Evolutionary conservation across 129 eudicot species (phyloP), one percentile per base, ranked within the genome.

Genomic region (Helichrysum umbraculigerum): DNA sequence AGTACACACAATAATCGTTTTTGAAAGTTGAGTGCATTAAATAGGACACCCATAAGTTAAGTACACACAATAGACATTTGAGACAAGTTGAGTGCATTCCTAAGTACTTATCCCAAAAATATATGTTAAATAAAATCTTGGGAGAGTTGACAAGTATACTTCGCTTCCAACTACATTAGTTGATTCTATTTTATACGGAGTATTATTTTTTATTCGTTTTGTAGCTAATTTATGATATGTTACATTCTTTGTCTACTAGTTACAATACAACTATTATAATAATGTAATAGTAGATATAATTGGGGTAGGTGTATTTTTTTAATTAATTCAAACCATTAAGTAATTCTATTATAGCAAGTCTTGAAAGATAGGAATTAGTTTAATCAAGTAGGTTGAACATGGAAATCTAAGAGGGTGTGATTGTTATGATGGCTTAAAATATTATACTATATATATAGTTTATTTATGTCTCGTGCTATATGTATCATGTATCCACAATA

Each of bases 101-200:
- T n/a, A n/a, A n/a, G n/a, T n/a, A n/a, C n/a, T n/a, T n/a, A n/a
- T n/a, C n/a, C n/a, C n/a, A n/a, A 51, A 37, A 22, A 10, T 44
- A 11, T 60, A 65, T 66, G 66, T 54, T 50, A 44, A 64, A 61
- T 59, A 69, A 65, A 66, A 47, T 59, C 10, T 75, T 37, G 66
- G 41, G 66, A 35, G 41, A 62, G 86, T 86, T 87, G 83, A 81
- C 88, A 78, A 81, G 72, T 74, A 83, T 71, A 72, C 79, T 68
- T 71, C 86, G 76, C 66, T 61, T 42, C 58, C 80, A 66, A 77
- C 87, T 74, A 71, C 85, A 30, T 20, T 60, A 12, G 62, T 39
- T 52, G 69, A 66, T 64, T 63, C 42, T 77, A 77, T 71, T 69
- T 80, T 54, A 77, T 76, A n/a, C n/a, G n/a, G n/a, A 62, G 62